phyloP scores from a whole-genome alignment of 2,329 filamentous ascomycete species.

The Xylaria sp. region DNA sequence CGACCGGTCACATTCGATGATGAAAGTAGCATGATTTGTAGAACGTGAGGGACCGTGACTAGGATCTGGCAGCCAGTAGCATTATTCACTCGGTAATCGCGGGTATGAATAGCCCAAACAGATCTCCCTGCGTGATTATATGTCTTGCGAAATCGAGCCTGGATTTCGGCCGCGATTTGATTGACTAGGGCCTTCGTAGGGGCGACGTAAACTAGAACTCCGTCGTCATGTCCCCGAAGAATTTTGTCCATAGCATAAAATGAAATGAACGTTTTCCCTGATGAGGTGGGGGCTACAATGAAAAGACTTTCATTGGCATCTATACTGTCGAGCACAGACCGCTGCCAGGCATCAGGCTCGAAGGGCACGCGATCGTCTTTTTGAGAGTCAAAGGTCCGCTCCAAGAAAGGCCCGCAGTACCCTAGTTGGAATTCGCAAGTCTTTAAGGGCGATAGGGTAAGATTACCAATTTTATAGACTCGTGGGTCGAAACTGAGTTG shows the following conservation, averaged over 20 bases:
- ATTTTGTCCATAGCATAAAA: constrained; percentile 85
- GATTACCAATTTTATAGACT: not conserved
- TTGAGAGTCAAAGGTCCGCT: constrained; percentile 72
- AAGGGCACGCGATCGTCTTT: constrained; percentile 73
- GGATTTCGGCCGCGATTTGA: constrained; percentile 80
- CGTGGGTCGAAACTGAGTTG: constrained; percentile 19
- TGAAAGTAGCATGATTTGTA: constrained; percentile 77
- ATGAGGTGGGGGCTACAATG: constrained; percentile 77
- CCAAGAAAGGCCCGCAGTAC: constrained; percentile 74
- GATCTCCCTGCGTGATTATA: constrained; percentile 66
- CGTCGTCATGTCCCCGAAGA: constrained; percentile 69
- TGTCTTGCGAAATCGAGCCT: constrained; percentile 73
- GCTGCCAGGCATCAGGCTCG: constrained; percentile 77
- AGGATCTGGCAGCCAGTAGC: constrained; percentile 74
- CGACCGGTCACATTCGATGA: constrained; percentile 64
- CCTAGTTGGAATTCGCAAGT: constrained; percentile 66
- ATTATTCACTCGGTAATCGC: constrained; percentile 77
- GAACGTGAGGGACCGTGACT: constrained; percentile 77
- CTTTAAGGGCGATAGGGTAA: not conserved
- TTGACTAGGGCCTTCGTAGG: constrained; percentile 84
- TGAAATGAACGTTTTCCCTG: constrained; percentile 83
- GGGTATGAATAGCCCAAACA: constrained; percentile 79
- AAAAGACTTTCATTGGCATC: constrained; percentile 73
- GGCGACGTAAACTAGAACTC: constrained; percentile 77
- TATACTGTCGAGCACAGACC: constrained; percentile 73